Conservation (phyloP, 805 yeast genomes). For the Schwanniomyces vanrijiae region DNA sequence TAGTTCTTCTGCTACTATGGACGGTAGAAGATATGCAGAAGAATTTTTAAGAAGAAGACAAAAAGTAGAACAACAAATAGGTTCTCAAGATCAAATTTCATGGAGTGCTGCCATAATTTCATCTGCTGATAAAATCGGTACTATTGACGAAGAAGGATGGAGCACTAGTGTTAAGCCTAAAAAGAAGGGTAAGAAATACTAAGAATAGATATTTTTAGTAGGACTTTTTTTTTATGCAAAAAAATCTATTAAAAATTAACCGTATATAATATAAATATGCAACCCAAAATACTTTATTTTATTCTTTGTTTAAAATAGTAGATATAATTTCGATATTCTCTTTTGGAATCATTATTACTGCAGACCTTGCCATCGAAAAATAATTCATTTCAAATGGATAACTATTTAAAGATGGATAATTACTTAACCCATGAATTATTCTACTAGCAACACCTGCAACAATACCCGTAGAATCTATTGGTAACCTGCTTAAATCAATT, state of each 20-base stretch:
- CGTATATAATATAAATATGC: neutral
- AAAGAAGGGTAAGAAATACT: conserved; percentile 36
- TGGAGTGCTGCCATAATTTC: conserved; percentile 73
- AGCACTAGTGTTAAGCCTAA: conserved; percentile 40
- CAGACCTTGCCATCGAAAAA: conserved; percentile 59
- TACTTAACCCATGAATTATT: conserved; percentile 34
- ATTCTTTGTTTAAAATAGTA: conserved; percentile 13
- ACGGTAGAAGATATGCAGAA: conserved; percentile 89
- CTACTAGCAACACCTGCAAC: conserved; percentile 63
- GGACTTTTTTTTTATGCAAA: neutral
- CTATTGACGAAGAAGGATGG: conserved; percentile 49
- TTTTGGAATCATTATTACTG: conserved; percentile 57
- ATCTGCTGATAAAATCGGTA: conserved; percentile 36
- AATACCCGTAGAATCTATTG: conserved; percentile 62
- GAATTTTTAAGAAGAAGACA: conserved; percentile 82
- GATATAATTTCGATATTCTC: conserved; percentile 42
- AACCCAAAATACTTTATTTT: neutral
- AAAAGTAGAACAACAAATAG: conserved; percentile 59
- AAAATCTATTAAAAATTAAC: neutral
- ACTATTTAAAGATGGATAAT: conserved; percentile 11
- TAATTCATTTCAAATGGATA: conserved; percentile 52
- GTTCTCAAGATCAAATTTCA: conserved; percentile 44
- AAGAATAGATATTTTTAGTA: conserved; percentile 1
- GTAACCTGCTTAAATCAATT: conserved; percentile 53
- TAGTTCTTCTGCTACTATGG: conserved; percentile 85